Conservation (phyloP, 139 green algal species). For the Chlamydomonas applanata region DNA sequence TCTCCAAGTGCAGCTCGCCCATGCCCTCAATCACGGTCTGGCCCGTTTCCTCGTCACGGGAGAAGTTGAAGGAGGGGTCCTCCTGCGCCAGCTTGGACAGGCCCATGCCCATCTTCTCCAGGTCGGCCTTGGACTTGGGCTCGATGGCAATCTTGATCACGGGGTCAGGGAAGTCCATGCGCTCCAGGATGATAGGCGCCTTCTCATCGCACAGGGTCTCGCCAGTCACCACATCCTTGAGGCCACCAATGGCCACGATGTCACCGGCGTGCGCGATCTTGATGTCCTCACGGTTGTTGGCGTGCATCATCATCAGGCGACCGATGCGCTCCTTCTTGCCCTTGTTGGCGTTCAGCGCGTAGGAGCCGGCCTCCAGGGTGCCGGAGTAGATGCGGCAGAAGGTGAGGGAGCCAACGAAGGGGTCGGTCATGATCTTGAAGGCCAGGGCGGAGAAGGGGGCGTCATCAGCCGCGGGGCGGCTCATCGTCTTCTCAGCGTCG, state of each 20-base stretch:
- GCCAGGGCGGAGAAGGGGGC: conserved; percentile 92
- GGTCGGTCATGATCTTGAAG: conserved; percentile 99
- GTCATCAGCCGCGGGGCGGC: conserved; percentile 72
- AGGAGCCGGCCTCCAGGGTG: conserved; percentile 76
- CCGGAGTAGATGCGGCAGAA: conserved; percentile 95
- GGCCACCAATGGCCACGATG: conserved; percentile 94
- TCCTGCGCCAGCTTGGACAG: conserved; percentile 97
- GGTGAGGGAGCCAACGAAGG: conserved; percentile 93
- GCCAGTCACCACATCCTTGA: conserved; percentile 72
- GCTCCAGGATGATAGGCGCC: conserved; percentile 92
- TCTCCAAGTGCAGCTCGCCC: conserved; percentile 99
- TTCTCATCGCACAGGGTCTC: conserved; percentile 97
- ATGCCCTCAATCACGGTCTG: conserved; percentile 98
- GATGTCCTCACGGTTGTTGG: conserved; percentile 96
- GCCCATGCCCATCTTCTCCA: conserved; percentile 92
- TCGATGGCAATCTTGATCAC: conserved; percentile 99
- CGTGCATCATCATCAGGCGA: conserved; percentile 97
- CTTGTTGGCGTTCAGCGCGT: conserved; percentile 90
- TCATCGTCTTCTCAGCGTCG: conserved; percentile 74
- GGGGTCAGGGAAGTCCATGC: conserved; percentile 99
- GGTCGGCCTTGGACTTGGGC: conserved; percentile 95
- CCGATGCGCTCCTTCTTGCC: conserved; percentile 98
- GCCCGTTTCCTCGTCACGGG: conserved; percentile 95
- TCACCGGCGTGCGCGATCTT: conserved; percentile 88
- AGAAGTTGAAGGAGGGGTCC: conserved; percentile 94